These are phyloP conservation scores for Lactarius hatsudake DNA, from an alignment of 768 basidiomycete genomes.

Conservation along the genomic window DNA sequence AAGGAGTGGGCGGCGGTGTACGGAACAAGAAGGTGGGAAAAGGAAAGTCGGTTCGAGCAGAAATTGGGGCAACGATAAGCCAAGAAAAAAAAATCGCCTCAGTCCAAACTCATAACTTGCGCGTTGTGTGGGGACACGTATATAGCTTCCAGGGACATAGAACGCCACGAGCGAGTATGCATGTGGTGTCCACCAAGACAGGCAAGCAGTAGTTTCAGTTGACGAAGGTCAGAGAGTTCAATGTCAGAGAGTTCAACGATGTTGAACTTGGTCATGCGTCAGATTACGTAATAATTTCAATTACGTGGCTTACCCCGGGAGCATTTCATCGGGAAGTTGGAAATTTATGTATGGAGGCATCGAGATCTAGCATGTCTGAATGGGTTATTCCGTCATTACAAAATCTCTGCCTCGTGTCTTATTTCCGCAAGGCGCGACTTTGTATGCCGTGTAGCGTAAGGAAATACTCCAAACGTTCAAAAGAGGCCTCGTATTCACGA, in stretches of 20 bases:
- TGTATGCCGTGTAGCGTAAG: neutral
- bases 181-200: neutral
- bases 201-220: neutral
- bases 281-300: conserved; percentile 16
- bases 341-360: neutral
- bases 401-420: conserved; percentile 18
- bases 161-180: neutral
- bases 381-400: conserved; percentile 3
- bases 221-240: neutral
- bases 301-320: conserved; percentile 9
- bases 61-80: neutral
- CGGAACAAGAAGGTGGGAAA: conserved; percentile 8
- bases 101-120: neutral
- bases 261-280: neutral
- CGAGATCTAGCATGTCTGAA: conserved; percentile 1
- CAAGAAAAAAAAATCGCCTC: neutral
- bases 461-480: conserved; percentile 2
- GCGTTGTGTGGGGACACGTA: neutral
- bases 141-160: neutral
- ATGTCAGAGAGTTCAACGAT: neutral
- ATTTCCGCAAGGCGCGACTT: neutral
- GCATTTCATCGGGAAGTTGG: conserved; percentile 15
- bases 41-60: neutral
- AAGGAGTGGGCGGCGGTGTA: neutral
- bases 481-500: neutral